phyloP scores from a whole-genome alignment of 2,329 filamentous ascomycete species.

The Colletotrichum ledebouriae region DNA sequence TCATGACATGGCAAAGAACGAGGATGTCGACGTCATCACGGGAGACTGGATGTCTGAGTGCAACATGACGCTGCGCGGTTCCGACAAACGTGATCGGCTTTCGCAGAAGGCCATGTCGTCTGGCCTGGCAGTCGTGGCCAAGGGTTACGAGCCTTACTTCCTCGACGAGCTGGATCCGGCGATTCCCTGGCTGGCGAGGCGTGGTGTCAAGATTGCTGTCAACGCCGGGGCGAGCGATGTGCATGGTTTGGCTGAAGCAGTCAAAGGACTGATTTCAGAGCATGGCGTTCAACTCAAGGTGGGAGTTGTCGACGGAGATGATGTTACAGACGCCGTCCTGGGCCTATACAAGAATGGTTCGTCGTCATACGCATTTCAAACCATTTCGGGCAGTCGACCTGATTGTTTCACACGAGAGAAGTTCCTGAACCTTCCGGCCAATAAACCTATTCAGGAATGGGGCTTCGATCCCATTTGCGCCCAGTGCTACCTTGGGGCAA shows the following conservation, averaged over 20 bases:
- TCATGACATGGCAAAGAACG: constrained; percentile 47
- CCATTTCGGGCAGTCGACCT: background rate
- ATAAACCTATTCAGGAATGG: constrained; percentile 49
- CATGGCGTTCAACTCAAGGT: constrained; percentile 50
- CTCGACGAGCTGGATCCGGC: constrained; percentile 50
- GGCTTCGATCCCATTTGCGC: constrained; percentile 47
- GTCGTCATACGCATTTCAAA: background rate
- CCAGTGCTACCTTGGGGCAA: constrained; percentile 62
- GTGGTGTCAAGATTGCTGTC: constrained; percentile 52
- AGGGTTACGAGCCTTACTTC: constrained; percentile 58
- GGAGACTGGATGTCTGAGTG: constrained; percentile 52
- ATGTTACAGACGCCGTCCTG: constrained; percentile 48
- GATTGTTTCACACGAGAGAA: background rate
- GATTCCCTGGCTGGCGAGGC: constrained; percentile 47
- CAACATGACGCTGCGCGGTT: constrained; percentile 49
- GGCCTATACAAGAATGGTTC: constrained; percentile 44
- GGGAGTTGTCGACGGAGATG: constrained; percentile 53
- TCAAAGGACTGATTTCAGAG: constrained; percentile 46
- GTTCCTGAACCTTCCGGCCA: background rate
- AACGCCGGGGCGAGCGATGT: constrained; percentile 54
- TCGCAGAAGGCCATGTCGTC: constrained; percentile 47
- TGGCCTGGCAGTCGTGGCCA: constrained; percentile 46
- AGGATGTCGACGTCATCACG: constrained; percentile 49
- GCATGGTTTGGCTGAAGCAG: constrained; percentile 43
- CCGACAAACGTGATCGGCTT: constrained; percentile 47